These are phyloP conservation scores for Staphylotrichum tortipilum DNA, from an alignment of 495 filamentous ascomycete species.

Conservation along the genomic window DNA sequence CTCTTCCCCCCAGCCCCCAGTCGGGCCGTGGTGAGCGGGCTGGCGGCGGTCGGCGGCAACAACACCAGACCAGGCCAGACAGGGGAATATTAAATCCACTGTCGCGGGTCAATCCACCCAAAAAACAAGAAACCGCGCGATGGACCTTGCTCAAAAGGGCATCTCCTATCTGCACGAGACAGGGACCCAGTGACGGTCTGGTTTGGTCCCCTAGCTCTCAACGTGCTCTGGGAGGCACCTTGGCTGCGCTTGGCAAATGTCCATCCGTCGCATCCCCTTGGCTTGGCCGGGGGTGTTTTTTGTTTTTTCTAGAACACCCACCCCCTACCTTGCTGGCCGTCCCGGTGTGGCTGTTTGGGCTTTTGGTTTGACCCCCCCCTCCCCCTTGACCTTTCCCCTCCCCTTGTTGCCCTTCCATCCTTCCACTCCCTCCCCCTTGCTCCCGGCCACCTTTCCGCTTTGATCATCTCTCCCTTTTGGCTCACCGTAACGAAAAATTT, in stretches of 20 bases:
- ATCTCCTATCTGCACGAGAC: slow-evolving; percentile 16
- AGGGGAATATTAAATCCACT: slow-evolving; percentile 30
- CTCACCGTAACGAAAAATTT: slow-evolving; percentile 24
- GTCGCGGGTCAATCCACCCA: slow-evolving; percentile 28
- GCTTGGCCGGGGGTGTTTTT: slow-evolving; percentile 11
- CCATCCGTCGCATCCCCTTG: no score
- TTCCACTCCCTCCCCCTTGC: no score
- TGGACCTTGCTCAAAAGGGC: slow-evolving; percentile 3
- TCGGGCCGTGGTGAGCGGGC: slow-evolving; percentile 10
- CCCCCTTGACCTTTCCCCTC: slow-evolving; percentile 21
- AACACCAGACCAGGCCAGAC: no score
- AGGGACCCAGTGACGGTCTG: slow-evolving; percentile 16
- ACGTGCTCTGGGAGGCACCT: slow-evolving; percentile 10
- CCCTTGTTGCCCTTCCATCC: no score
- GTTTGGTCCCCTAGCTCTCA: slow-evolving; percentile 20
- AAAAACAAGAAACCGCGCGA: no score
- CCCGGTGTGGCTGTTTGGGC: slow-evolving; percentile 15
- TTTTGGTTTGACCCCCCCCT: slow-evolving; percentile 9
- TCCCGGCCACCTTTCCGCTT: slow-evolving; percentile 17
- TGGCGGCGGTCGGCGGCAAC: no score
- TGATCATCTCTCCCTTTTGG: slow-evolving; percentile 23
- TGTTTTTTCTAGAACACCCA: slow-evolving; percentile 30
- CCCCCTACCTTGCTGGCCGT: slow-evolving; percentile 8
- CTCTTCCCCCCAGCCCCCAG: no score
- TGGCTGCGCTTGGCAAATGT: slow-evolving; percentile 19